phyloP scores from a whole-genome alignment of 139 green algal species.

The Dunaliella sp. region DNA sequence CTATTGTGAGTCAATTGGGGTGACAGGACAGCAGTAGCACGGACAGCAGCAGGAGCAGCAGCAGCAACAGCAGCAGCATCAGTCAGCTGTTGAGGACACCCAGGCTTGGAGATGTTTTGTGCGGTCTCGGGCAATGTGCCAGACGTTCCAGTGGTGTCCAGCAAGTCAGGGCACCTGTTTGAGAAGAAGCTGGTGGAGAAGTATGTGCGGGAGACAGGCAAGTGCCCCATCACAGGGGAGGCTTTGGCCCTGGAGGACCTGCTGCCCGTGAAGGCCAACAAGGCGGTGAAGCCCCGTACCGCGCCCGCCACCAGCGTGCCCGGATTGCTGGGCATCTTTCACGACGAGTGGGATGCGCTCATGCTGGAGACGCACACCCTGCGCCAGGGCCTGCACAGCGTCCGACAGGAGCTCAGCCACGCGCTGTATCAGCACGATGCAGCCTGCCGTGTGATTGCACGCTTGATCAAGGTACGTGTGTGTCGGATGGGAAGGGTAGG shows the following conservation, averaged over 20 bases:
- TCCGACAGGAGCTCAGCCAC: slow-evolving; percentile 85
- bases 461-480: slow-evolving; percentile 49
- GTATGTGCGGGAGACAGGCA: slow-evolving; percentile 78
- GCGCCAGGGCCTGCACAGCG: slow-evolving; percentile 68
- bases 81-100: no score
- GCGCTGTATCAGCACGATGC: slow-evolving; percentile 97
- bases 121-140: slow-evolving; percentile 80
- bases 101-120: slow-evolving; percentile 52
- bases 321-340: slow-evolving; percentile 87
- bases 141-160: slow-evolving; percentile 84
- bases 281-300: slow-evolving; percentile 80
- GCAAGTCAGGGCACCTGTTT: slow-evolving; percentile 84
- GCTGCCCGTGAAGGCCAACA: slow-evolving; percentile 68
- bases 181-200: slow-evolving; percentile 89
- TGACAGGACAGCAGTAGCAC: background rate
- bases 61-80: background rate
- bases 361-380: slow-evolving; percentile 89
- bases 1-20: no score
- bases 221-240: slow-evolving; percentile 81
- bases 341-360: slow-evolving; percentile 95
- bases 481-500: background rate
- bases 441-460: slow-evolving; percentile 82
- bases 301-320: slow-evolving; percentile 85
- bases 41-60: background rate
- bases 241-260: slow-evolving; percentile 78